Evolutionary conservation across 2,329 filamentous ascomycete genomes (phyloP), one percentile per base, ranked within the genome.

Genomic region (Chaetomium strumarium): DNA sequence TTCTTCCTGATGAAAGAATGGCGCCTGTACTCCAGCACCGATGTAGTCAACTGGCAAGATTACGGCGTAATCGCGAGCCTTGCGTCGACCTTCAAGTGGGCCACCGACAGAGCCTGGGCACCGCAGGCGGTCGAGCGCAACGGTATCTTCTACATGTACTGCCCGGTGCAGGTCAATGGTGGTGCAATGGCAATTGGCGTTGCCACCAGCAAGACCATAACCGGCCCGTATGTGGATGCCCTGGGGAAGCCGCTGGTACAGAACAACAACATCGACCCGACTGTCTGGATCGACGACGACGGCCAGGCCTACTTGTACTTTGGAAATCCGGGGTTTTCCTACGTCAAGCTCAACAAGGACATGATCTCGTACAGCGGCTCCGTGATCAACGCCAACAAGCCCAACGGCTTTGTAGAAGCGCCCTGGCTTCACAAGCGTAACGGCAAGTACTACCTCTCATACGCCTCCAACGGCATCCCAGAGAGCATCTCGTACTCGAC

Each of bases 271-370:
- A 71, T 72, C 30, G 69, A 72, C 55, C 69, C 69, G 29, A 68
- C 66, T 13, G 69, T 69, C 55, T 49, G 33, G 31, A 66, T 72
- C 52, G 70, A 73, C 53, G 69, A 72, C 46, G 68, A 72, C 44
- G 71, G 69, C 42, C 70, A 72, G 58, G 70, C 69, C 0, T 73
- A 72, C 62, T 58, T 73, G 51, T 72, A 71, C 62, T 72, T 69
- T 61, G 70, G 70, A 24, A 70, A 70, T 37, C 67, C 70, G 24
- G 56, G 62, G 20, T 61, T 70, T 36, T 67, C 60, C 55, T 72
- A 72, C 49, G 68, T 72, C 34, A 68, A 64, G 56, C 55, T 73
- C 13, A 72, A 72, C 58, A 55, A 60, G 10, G 70, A 72, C 60
- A 72, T 72, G 70, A 60, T 68, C 11, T 70, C 67, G 2, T 68